phyloP scores from a whole-genome alignment of 2,329 filamentous ascomycete species.

The Leptographium galeiforme region DNA sequence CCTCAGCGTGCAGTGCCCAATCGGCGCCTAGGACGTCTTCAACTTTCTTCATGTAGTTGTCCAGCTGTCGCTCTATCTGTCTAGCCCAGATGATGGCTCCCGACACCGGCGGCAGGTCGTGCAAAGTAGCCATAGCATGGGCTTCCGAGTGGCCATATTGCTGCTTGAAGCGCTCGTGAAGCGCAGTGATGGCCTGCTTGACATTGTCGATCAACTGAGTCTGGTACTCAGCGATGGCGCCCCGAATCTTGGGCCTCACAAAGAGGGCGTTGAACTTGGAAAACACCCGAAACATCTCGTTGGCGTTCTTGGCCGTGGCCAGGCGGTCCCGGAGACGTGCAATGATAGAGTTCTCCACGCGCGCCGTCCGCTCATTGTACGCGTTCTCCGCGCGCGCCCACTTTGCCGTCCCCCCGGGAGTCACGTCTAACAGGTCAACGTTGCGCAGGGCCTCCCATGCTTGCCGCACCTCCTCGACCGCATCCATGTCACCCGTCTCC shows the following conservation, averaged over 20 bases:
- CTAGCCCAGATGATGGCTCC: slow-evolving; percentile 96
- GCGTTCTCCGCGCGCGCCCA: slow-evolving; percentile 92
- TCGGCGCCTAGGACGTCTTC: slow-evolving; percentile 91
- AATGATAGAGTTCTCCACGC: slow-evolving; percentile 98
- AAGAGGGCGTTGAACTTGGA: slow-evolving; percentile 99
- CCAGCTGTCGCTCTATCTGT: slow-evolving; percentile 90
- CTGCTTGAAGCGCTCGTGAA: slow-evolving; percentile 96
- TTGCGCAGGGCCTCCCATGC: slow-evolving; percentile 91
- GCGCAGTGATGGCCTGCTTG: slow-evolving; percentile 81
- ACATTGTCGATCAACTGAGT: slow-evolving; percentile 97
- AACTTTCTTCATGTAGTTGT: slow-evolving; percentile 98
- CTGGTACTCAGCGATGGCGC: slow-evolving; percentile 95
- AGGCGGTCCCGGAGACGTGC: slow-evolving; percentile 81
- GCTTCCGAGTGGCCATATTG: slow-evolving; percentile 98
- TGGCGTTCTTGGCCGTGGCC: slow-evolving; percentile 90
- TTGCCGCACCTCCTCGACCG: slow-evolving; percentile 88
- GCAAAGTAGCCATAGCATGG: slow-evolving; percentile 93
- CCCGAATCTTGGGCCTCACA: slow-evolving; percentile 95
- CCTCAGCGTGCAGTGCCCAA: slow-evolving; percentile 89
- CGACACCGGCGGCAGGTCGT: slow-evolving; percentile 88
- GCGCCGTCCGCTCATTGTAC: slow-evolving; percentile 93
- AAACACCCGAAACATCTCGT: slow-evolving; percentile 99
- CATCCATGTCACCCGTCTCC: slow-evolving; percentile 94
- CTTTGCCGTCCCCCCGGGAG: slow-evolving; percentile 72
- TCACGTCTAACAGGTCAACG: slow-evolving; percentile 88